phyloP scores from a whole-genome alignment of 331 rosid genomes.

The Erythrophleum ivorense region DNA sequence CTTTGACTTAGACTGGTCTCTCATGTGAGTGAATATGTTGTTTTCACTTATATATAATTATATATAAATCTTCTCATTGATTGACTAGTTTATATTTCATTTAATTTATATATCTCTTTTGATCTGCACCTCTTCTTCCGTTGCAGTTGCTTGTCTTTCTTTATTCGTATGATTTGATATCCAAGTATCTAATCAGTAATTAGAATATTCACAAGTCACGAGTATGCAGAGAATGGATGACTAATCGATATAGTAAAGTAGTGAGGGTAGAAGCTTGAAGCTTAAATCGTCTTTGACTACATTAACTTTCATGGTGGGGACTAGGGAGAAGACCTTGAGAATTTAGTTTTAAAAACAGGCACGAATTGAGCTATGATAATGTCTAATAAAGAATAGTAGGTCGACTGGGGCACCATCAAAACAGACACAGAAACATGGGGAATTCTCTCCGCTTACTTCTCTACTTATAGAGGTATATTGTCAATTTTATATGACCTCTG shows the following conservation, averaged over 20 bases:
- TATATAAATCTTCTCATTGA: not conserved
- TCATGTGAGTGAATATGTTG: not conserved
- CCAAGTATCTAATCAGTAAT: not conserved
- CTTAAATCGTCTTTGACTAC: not conserved
- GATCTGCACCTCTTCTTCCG: not conserved
- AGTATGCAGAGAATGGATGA: not conserved
- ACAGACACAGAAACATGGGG: too few relatives aligned
- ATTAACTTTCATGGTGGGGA: conserved; percentile 33
- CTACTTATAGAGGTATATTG: too few relatives aligned
- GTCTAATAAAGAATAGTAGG: conserved; percentile 25
- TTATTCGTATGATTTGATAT: not conserved
- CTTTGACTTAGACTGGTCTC: not conserved
- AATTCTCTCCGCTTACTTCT: too few relatives aligned
- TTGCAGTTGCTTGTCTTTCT: not conserved
- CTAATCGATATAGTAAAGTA: not conserved
- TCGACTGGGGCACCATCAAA: not conserved
- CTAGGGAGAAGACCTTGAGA: not conserved
- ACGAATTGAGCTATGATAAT: not conserved
- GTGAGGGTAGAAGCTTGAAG: not conserved
- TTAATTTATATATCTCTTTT: not conserved
- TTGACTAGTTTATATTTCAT: not conserved
- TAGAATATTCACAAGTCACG: not conserved
- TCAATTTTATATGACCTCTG: too few relatives aligned
- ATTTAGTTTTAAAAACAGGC: not conserved
- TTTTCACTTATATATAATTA: not conserved